Conservation (phyloP, 2,329 filamentous ascomycete genomes). For the Arthrinium phaeospermum region DNA sequence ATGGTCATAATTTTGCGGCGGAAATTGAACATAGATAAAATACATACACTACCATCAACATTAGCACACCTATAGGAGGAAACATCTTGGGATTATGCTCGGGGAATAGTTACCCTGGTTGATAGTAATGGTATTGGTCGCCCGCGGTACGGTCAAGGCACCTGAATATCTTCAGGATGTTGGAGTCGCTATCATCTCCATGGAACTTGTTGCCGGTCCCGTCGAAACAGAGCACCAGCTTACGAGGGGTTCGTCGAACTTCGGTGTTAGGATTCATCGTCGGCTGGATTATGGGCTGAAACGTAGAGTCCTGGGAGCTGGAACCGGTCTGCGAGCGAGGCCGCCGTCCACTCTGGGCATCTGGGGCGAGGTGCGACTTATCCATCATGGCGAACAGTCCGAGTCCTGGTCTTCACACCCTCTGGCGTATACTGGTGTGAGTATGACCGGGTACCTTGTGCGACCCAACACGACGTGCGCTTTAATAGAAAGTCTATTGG, state of each 20-base stretch:
- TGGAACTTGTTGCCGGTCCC: conserved; percentile 69
- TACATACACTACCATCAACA: neutral
- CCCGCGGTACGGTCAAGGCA: conserved; percentile 69
- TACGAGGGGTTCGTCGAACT: conserved; percentile 38
- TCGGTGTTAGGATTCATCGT: conserved; percentile 30
- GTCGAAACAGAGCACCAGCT: conserved; percentile 67
- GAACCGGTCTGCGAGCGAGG: conserved; percentile 15
- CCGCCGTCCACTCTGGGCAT: neutral
- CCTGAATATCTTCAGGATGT: conserved; percentile 73
- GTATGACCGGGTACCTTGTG: neutral
- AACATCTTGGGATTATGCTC: neutral
- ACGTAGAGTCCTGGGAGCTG: conserved; percentile 21
- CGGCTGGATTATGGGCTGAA: conserved; percentile 9
- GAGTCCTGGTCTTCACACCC: neutral
- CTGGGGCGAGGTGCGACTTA: conserved; percentile 31
- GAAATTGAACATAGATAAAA: neutral
- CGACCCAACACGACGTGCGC: neutral
- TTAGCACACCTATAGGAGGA: neutral
- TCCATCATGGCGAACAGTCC: conserved; percentile 23
- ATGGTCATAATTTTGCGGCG: neutral
- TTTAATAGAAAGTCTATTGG: neutral
- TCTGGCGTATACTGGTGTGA: neutral
- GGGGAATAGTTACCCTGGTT: conserved; percentile 7
- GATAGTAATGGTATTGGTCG: conserved; percentile 52
- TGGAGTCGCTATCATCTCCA: conserved; percentile 67